Base-by-base conservation (phyloP, 495 filamentous ascomycete genomes). In the Oleoguttula mirabilis region DNA sequence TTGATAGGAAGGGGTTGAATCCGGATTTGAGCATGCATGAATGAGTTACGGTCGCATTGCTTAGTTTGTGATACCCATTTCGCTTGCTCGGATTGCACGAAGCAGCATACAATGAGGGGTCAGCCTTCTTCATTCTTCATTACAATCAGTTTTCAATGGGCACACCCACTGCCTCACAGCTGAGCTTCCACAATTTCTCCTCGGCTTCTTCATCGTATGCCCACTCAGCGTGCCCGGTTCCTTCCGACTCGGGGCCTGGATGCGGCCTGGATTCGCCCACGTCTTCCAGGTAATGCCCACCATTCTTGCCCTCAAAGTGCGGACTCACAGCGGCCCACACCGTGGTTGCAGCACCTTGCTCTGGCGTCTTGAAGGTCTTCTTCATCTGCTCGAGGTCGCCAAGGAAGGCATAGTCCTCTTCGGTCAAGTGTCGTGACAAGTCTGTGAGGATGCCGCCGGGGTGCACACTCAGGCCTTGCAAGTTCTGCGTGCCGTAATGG, bases 121-220 rank as follows among this genome's bases (percentile, higher is more conserved):
- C 7, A n/a, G n/a, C 25, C 7, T 7, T 7, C 25, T 28, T 7
- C 7, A 28, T 7, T n/a, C n/a, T n/a, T n/a, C n/a, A n/a, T n/a
- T n/a, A n/a, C 25, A 28, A 28, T 28, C 25, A 35, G 8, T 35
- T 19, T 15, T 35, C 32, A 10, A 35, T 15, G 8, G 32, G 32
- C 19, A 35, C 10, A 23, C 48, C 48, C 12, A 46, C 42, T 10
- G 41, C 42, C 25, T 41, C 28, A 32, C 31, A 51, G 28, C 48
- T 51, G 11, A 51, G 8, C 36, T 60, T 59, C 67, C 69, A 73
- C 30, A 71, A 45, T 34, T 54, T 56, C 43, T 59, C 58, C 45
- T 68, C 69, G 3, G 51, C 52, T 32, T 62, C 55, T 12, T 54
- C 36, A 25, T 65, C 56, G 30, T 60, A 71, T 0, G 65, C 57